These are phyloP conservation scores for Boletus calvinii DNA, from an alignment of 1,284 basidiomycete species.

Conservation along the genomic window DNA sequence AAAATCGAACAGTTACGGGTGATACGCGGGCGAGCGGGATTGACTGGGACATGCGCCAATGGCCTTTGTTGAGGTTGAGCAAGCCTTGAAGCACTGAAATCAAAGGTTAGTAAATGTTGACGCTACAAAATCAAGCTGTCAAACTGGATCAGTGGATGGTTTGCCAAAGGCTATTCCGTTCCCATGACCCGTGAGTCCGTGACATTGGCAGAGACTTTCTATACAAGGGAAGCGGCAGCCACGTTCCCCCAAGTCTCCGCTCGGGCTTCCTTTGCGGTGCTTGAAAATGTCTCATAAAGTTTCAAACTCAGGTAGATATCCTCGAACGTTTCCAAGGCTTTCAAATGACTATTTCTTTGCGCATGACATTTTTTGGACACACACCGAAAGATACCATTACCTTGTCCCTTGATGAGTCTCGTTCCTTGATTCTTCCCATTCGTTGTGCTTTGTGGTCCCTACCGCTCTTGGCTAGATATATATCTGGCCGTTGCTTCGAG, in stretches of 20 bases:
- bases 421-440: background rate
- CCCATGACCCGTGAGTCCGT: no score
- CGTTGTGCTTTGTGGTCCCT: background rate
- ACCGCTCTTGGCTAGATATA: background rate
- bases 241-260: no score
- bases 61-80: background rate
- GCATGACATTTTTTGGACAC: background rate
- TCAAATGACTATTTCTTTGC: no score
- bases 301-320: background rate
- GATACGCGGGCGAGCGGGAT: conserved; percentile 31
- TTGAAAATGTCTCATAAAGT: background rate
- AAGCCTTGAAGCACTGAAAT: background rate
- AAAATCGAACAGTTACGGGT: conserved; percentile 32
- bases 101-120: background rate
- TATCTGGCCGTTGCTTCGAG: conserved; percentile 4
- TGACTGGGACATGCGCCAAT: conserved; percentile 27
- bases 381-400: no score
- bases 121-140: no score
- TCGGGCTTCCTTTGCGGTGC: no score
- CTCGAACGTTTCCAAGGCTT: no score
- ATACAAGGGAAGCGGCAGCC: no score
- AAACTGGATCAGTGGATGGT: background rate
- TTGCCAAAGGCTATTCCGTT: background rate
- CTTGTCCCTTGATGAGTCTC: background rate
- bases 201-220: background rate